Evolutionary conservation across 805 yeast genomes (phyloP).

Genomic region (Saturnispora quitensis): DNA sequence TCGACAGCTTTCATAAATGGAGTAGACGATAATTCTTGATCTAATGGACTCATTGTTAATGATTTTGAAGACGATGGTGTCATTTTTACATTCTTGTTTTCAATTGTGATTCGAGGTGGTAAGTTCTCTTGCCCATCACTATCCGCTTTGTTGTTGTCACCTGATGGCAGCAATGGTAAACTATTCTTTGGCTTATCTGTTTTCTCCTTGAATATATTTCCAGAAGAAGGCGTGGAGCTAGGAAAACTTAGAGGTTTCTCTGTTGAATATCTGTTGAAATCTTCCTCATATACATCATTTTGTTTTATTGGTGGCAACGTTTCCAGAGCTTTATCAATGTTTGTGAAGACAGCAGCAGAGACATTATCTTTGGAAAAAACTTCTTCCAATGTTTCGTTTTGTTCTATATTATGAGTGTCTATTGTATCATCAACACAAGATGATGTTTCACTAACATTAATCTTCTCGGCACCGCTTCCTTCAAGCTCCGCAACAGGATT

Average conservation of each 20-base stretch:
- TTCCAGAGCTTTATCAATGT: not conserved
- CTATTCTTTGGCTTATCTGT: not conserved
- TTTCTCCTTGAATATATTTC: not conserved
- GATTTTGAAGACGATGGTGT: not conserved
- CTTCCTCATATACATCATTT: not conserved
- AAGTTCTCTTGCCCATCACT: not conserved
- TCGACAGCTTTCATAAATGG: not conserved
- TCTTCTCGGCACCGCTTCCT: not conserved
- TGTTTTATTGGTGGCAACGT: not conserved
- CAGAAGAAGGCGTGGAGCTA: not conserved
- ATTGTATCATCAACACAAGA: not conserved
- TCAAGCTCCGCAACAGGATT: not conserved
- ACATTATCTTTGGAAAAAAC: not conserved
- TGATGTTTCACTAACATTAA: not conserved
- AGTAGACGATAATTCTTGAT: not conserved
- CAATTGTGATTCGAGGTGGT: not conserved
- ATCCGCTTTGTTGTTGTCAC: not conserved
- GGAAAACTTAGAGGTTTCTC: conserved; percentile 5
- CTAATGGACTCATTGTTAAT: not conserved
- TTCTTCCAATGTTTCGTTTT: not conserved
- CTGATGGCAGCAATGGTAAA: not conserved
- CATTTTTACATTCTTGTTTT: not conserved
- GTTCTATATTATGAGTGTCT: not conserved
- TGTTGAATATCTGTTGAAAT: conserved; percentile 1
- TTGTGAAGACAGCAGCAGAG: not conserved